Evolutionary conservation across 305 asterid genomes (phyloP).

Genomic region (Fraxinus albicans): DNA sequence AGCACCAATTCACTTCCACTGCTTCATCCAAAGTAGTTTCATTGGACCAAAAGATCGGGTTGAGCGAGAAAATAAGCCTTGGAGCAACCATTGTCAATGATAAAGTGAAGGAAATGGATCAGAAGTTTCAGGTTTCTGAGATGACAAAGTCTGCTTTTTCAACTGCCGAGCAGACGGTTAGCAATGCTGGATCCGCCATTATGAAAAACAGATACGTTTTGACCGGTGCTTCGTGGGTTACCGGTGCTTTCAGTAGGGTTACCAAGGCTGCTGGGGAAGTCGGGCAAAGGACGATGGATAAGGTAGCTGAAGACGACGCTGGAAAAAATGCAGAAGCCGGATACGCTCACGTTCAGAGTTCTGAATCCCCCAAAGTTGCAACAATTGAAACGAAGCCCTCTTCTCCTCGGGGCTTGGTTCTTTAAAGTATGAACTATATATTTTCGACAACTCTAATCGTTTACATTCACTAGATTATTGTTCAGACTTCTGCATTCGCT

Average conservation of each 20-base stretch:
- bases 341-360: constrained; percentile 29
- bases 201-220: constrained; percentile 68
- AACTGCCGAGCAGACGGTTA: constrained; percentile 71
- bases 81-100: constrained; percentile 69
- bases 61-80: constrained; percentile 57
- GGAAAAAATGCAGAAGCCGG: constrained; percentile 40
- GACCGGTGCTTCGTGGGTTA: constrained; percentile 71
- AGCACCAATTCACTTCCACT: constrained; percentile 58
- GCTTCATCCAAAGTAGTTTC: constrained; percentile 75
- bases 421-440: constrained; percentile 34
- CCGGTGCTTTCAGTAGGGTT: constrained; percentile 67
- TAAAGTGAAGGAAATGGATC: constrained; percentile 72
- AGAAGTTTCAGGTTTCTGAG: constrained; percentile 69
- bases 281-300: constrained; percentile 65
- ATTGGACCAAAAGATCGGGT: constrained; percentile 65
- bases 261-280: constrained; percentile 68
- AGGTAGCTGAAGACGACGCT: constrained; percentile 57
- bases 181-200: constrained; percentile 66
- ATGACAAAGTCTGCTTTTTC: constrained; percentile 65
- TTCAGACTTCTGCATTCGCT: not conserved
- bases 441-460: constrained; percentile 13
- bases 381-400: constrained; percentile 38
- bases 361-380: constrained; percentile 4
- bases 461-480: not conserved
- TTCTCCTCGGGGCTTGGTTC: constrained; percentile 58